phyloP scores from a whole-genome alignment of 176 grass and related monocot genomes.

The Triticum monococcum region DNA sequence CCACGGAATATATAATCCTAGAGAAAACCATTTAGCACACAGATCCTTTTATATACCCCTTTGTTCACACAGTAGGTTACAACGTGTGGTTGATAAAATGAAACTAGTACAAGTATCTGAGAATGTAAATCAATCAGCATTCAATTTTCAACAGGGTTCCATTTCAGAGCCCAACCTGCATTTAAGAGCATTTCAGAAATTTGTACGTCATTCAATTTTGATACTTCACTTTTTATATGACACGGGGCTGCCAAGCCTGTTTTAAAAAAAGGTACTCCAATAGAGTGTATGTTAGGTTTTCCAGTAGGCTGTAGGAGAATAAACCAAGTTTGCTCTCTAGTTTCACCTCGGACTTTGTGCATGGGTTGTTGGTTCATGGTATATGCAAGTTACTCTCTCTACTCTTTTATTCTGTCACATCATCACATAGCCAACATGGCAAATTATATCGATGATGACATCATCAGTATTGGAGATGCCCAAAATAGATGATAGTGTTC shows the following conservation, averaged over 20 bases:
- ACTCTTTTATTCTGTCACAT: not conserved
- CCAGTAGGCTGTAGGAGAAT: not conserved
- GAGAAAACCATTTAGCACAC: not conserved
- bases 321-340: not conserved
- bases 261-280: not conserved
- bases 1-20: not conserved
- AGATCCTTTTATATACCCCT: not conserved
- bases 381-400: not conserved
- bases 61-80: not conserved
- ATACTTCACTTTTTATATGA: not conserved
- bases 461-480: not conserved
- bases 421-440: not conserved
- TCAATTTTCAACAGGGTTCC: slow-evolving; percentile 3
- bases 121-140: slow-evolving; percentile 31
- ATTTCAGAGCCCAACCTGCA: not conserved
- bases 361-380: not conserved
- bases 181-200: not conserved
- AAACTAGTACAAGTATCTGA: not conserved
- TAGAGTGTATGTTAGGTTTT: not conserved
- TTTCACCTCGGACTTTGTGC: not conserved
- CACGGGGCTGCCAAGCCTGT: not conserved
- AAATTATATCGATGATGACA: not conserved
- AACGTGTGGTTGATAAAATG: not conserved
- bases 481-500: not conserved
- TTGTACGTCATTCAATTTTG: not conserved